A percentile compares a stretch with the other conserved stretches of the same genome.
Conservation (phyloP, 495 filamentous ascomycete genomes). For the Penicillium goetzii region DNA sequence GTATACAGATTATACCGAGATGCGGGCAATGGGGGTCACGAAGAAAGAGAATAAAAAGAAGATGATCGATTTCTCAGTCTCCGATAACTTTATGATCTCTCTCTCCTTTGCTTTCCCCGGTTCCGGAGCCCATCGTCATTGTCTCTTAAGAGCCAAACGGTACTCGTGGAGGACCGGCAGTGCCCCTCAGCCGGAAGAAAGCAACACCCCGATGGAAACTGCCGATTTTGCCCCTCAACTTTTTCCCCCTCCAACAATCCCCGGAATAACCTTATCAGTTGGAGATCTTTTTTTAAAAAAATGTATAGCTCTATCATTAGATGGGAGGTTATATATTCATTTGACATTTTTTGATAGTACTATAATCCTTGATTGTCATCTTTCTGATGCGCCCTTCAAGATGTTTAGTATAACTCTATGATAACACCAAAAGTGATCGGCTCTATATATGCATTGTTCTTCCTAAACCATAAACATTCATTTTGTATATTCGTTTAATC, state of each 20-base stretch:
- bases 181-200: conserved; percentile 32
- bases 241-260: not conserved
- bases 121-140: conserved; percentile 5
- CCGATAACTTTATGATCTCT: not conserved
- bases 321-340: not conserved
- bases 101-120: not conserved
- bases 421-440: not conserved
- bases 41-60: not conserved
- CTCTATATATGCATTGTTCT: conserved; percentile 3
- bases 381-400: not conserved
- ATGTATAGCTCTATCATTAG: not conserved
- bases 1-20: not conserved
- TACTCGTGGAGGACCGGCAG: conserved; percentile 5
- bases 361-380: not conserved
- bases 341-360: not conserved
- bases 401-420: not conserved
- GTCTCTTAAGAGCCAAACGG: no score
- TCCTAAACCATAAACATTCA: not conserved
- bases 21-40: not conserved
- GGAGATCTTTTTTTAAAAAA: not conserved
- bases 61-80: not conserved
- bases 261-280: not conserved
- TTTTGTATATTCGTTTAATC: conserved; percentile 52
- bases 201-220: conserved; percentile 31
- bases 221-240: conserved; percentile 20